Evolutionary conservation across 2,329 filamentous ascomycete species (phyloP).

Genomic region (Fusarium mangiferae): DNA sequence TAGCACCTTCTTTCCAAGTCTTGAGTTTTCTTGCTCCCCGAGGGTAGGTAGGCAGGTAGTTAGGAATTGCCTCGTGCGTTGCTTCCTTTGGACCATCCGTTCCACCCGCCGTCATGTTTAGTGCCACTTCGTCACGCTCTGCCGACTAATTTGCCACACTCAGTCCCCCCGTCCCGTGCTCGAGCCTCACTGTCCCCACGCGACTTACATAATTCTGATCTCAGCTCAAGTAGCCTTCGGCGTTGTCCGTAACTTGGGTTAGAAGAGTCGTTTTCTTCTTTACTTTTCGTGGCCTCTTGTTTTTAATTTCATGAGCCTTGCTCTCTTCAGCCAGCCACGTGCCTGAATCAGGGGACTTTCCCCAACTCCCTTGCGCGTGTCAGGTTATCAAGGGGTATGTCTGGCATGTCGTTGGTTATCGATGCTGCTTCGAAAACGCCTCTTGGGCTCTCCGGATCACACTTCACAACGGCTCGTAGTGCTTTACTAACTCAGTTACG

Average conservation of each 20-base stretch:
- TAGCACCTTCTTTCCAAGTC: too few species aligned
- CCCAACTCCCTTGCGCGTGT: background rate
- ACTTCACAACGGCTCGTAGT: background rate
- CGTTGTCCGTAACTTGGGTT: conserved; percentile 30
- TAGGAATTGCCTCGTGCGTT: background rate
- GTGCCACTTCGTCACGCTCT: conserved; percentile 28
- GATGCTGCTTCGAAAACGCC: background rate
- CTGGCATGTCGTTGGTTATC: background rate
- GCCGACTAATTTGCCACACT: conserved; percentile 34
- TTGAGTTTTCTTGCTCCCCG: too few species aligned
- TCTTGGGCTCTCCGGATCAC: background rate
- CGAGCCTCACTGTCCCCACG: background rate
- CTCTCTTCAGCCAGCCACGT: conserved; percentile 4
- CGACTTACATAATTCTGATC: conserved; percentile 38
- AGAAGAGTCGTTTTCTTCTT: conserved; percentile 9
- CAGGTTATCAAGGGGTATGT: conserved; percentile 11
- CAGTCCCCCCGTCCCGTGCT: conserved; percentile 9
- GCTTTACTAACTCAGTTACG: too few species aligned
- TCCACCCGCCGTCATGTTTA: background rate
- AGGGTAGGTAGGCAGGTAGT: too few species aligned
- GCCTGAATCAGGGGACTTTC: conserved; percentile 11
- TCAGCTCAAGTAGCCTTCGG: conserved; percentile 30
- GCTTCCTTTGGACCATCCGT: background rate
- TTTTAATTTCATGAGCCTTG: conserved; percentile 4
- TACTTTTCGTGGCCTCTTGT: background rate